phyloP scores from a whole-genome alignment of 768 basidiomycete species.

The Phaffia tasmanica region DNA sequence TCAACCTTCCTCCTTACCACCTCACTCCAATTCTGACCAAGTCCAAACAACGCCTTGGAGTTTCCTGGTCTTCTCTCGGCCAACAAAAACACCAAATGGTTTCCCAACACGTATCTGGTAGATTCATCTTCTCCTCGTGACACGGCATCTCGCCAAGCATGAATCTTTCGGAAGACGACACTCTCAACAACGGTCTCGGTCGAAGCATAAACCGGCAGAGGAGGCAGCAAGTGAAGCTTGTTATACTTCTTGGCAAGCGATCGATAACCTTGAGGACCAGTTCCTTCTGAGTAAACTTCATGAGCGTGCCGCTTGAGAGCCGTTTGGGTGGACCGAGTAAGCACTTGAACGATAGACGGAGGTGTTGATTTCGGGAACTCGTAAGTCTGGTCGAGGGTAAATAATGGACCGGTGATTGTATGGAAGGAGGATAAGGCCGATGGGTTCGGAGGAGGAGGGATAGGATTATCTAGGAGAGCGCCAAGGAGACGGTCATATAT shows the following conservation, averaged over 20 bases:
- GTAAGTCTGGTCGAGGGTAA: conserved; percentile 8
- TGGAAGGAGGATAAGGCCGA: conserved; percentile 12
- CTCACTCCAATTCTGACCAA: conserved; percentile 54
- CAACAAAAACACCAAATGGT: conserved; percentile 58
- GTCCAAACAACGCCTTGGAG: conserved; percentile 51
- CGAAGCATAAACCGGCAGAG: no score
- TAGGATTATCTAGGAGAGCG: conserved; percentile 49
- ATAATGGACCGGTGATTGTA: conserved; percentile 26
- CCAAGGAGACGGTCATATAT: conserved; percentile 86
- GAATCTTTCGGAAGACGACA: conserved; percentile 58
- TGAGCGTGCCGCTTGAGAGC: conserved; percentile 58
- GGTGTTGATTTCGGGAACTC: background rate
- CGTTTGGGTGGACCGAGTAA: conserved; percentile 65
- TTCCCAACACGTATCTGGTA: conserved; percentile 59
- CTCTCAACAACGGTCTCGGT: conserved; percentile 35
- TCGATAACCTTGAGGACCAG: conserved; percentile 65
- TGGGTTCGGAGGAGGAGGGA: conserved; percentile 13
- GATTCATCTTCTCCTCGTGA: conserved; percentile 73
- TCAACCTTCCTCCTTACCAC: conserved; percentile 52
- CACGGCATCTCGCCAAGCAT: conserved; percentile 68
- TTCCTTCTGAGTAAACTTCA: conserved; percentile 63
- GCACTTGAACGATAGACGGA: conserved; percentile 40
- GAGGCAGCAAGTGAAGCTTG: conserved; percentile 39
- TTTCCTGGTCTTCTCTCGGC: conserved; percentile 50
- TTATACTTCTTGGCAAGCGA: conserved; percentile 73